phyloP scores from a whole-genome alignment of 2,329 filamentous ascomycete species.

The Colletotrichum truncatum region DNA sequence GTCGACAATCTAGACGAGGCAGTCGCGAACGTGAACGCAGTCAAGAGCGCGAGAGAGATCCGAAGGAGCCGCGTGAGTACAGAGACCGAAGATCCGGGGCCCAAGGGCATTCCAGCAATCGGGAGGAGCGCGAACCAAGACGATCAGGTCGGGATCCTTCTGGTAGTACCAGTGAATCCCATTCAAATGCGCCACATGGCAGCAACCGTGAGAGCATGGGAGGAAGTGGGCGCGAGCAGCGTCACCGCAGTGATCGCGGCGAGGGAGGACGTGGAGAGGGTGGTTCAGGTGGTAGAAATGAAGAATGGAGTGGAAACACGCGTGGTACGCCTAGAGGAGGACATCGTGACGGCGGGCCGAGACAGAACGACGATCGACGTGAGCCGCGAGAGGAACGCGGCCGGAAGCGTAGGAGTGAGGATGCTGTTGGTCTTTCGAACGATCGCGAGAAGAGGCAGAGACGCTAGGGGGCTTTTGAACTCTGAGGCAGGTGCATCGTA shows the following conservation, averaged over 20 bases:
- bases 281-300: conserved; percentile 38
- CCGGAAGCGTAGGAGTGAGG: conserved; percentile 59
- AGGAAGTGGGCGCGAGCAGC: conserved; percentile 18
- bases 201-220: conserved; percentile 30
- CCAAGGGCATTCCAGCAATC: conserved; percentile 33
- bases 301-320: conserved; percentile 30
- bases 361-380: conserved; percentile 39
- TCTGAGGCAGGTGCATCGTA: neutral
- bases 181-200: conserved; percentile 32
- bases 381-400: conserved; percentile 47
- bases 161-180: conserved; percentile 20
- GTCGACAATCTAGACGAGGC: conserved; percentile 47
- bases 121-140: conserved; percentile 39
- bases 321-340: conserved; percentile 37
- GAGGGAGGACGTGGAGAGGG: conserved; percentile 24
- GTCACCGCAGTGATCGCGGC: conserved; percentile 42
- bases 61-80: conserved; percentile 55
- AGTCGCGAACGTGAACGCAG: conserved; percentile 58
- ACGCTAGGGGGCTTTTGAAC: conserved; percentile 47
- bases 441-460: conserved; percentile 65
- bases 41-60: conserved; percentile 54
- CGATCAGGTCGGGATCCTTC: conserved; percentile 30
- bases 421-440: conserved; percentile 48
- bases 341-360: conserved; percentile 39
- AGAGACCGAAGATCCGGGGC: conserved; percentile 51